Percentiles rank a stretch among this genome's conserved stretches.
These are phyloP conservation scores for Atalantia buxifolia DNA, from an alignment of 345 rosid genomes.

Conservation along the genomic window DNA sequence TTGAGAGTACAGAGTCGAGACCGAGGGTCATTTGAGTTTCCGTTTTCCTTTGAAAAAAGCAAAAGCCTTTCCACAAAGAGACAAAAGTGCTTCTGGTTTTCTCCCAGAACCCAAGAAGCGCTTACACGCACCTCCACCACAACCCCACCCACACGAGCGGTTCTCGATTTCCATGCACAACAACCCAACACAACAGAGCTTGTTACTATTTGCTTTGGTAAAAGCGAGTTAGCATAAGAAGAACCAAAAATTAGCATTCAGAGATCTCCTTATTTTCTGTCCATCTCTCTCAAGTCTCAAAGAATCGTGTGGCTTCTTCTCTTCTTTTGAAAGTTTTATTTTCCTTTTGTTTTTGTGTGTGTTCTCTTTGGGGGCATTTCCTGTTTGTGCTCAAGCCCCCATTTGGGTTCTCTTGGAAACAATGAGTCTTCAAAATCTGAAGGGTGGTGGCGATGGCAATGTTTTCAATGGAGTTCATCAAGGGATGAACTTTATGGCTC, in stretches of 20 bases:
- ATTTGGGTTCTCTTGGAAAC: not conserved
- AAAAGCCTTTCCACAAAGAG: constrained; percentile 23
- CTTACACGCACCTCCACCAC: constrained; percentile 13
- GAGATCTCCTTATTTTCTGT: not conserved
- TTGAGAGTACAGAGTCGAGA: not conserved
- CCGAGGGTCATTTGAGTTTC: constrained; percentile 3
- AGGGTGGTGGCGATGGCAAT: constrained; percentile 1
- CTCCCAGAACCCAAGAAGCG: constrained; percentile 33
- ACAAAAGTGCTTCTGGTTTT: constrained; percentile 47
- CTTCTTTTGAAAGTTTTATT: not conserved
- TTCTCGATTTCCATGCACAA: constrained; percentile 37
- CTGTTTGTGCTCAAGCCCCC: no score
- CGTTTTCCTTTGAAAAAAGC: constrained; percentile 30
- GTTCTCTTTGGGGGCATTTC: not conserved
- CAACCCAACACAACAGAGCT: not conserved
- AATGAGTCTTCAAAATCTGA: constrained; percentile 33
- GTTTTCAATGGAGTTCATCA: constrained; percentile 20
- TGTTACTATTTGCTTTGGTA: not conserved
- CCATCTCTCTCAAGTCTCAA: not conserved
- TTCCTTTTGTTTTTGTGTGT: not conserved
- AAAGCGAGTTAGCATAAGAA: not conserved
- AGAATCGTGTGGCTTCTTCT: constrained; percentile 29
- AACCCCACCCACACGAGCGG: constrained; percentile 66
- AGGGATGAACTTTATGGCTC: constrained; percentile 28
- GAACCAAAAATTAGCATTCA: not conserved